phyloP scores from a whole-genome alignment of 768 basidiomycete species.

The Boletus rex-veris region DNA sequence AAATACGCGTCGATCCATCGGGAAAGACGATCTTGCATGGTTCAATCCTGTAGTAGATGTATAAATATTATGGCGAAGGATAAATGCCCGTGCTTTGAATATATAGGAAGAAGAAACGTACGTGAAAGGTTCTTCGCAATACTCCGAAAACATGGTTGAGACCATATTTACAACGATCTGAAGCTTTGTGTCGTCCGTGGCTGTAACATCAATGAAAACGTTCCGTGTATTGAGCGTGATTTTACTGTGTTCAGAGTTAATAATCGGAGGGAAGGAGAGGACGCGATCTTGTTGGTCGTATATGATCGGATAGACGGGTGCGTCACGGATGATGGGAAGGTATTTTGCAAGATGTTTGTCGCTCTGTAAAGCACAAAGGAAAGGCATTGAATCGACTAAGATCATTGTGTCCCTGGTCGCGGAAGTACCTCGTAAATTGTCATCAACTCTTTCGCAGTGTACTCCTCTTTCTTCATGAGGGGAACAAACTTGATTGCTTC shows the following conservation, averaged over 20 bases:
- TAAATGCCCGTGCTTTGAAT: not conserved
- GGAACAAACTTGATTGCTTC: conserved; percentile 91
- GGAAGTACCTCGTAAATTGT: conserved; percentile 79
- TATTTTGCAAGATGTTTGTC: conserved; percentile 90
- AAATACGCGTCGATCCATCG: conserved; percentile 70
- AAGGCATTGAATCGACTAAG: not conserved
- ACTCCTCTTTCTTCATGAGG: conserved; percentile 71
- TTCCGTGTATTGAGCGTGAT: conserved; percentile 92
- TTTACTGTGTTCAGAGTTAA: conserved; percentile 96
- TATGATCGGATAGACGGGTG: conserved; percentile 96
- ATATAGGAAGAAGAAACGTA: conserved; percentile 37
- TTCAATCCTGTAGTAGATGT: conserved; percentile 63
- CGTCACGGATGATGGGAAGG: conserved; percentile 89
- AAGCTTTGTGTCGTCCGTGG: conserved; percentile 95
- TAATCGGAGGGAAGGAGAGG: conserved; percentile 96
- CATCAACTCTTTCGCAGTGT: conserved; percentile 91
- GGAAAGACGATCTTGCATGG: conserved; percentile 83
- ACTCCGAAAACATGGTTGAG: conserved; percentile 97
- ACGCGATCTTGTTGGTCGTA: conserved; percentile 88
- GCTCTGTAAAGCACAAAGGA: conserved; percentile 44
- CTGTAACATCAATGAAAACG: conserved; percentile 95
- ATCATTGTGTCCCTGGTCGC: not conserved
- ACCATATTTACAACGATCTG: conserved; percentile 95
- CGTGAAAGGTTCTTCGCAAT: conserved; percentile 90
- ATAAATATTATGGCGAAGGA: not conserved